A percentile compares a stretch with the other conserved stretches of the same genome.
Evolutionary conservation across 768 basidiomycete genomes (phyloP).

Genomic region (Termitomyces sp.): DNA sequence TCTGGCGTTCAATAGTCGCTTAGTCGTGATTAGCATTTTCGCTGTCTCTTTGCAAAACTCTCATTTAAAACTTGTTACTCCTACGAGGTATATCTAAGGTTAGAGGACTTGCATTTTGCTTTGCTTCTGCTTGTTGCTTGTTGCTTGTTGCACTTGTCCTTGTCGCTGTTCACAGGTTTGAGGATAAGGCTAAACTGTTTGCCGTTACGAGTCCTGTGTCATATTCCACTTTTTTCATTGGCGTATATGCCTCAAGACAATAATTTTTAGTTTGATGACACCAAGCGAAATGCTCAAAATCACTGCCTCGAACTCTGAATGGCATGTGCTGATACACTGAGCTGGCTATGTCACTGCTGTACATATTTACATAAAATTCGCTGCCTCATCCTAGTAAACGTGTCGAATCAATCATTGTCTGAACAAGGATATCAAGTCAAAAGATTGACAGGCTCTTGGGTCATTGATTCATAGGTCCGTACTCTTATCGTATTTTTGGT

Average conservation of each 20-base stretch:
- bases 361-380: too few relatives aligned
- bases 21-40: neutral
- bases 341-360: neutral
- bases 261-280: neutral
- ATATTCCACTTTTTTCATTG: too few relatives aligned
- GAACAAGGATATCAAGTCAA: neutral
- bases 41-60: neutral
- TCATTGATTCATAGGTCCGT: neutral
- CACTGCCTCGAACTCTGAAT: neutral
- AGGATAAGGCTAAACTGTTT: too few relatives aligned
- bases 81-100: too few relatives aligned
- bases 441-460: too few relatives aligned
- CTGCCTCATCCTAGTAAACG: neutral
- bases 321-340: neutral
- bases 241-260: too few relatives aligned
- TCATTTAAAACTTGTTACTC: neutral
- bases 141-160: neutral
- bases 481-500: too few relatives aligned
- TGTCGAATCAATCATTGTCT: too few relatives aligned
- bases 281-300: neutral
- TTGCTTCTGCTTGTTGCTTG: neutral
- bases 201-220: too few relatives aligned
- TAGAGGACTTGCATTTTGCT: neutral
- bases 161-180: too few relatives aligned
- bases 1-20: neutral